These are phyloP conservation scores for Cyberlindnera euphorbiae DNA, from an alignment of 805 yeast species.

Conservation along the genomic window DNA sequence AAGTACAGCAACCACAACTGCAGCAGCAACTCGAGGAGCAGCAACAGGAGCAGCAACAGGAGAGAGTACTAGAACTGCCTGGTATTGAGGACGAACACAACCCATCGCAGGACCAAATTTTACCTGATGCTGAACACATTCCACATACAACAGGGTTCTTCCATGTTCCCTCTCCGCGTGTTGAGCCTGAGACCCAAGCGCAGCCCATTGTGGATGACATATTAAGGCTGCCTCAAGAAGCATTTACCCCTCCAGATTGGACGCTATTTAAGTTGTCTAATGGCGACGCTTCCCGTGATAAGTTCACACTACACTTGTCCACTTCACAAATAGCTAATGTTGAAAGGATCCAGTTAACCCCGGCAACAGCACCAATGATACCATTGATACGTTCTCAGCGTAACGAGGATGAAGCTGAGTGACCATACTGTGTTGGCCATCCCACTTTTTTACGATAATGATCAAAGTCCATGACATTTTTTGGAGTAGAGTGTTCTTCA, in stretches of 20 bases:
- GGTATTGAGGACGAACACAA: background rate
- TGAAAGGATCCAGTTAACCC: conserved; percentile 6
- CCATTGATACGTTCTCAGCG: conserved; percentile 1
- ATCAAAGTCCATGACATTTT: background rate
- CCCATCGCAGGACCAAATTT: background rate
- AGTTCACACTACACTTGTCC: conserved; percentile 14
- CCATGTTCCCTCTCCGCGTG: conserved; percentile 5
- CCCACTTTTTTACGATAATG: background rate
- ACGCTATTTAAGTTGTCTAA: conserved; percentile 19
- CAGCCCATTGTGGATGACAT: background rate
- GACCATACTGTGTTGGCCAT: background rate
- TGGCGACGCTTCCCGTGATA: conserved; percentile 6
- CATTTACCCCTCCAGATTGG: conserved; percentile 26
- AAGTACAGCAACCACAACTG: conserved; percentile 5
- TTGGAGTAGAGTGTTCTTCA: no score
- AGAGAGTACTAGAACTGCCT: no score
- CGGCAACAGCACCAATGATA: background rate
- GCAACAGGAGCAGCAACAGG: conserved; percentile 4
- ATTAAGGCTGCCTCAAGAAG: conserved; percentile 7
- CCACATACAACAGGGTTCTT: conserved; percentile 6
- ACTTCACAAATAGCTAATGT: conserved; percentile 10
- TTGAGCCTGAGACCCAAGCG: background rate
- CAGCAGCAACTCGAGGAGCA: no score
- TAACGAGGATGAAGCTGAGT: background rate
- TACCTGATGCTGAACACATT: conserved; percentile 1